Percentiles rank a stretch among this genome's conserved stretches.
Conservation (phyloP, 768 basidiomycete genomes). For the Leccinum subgranulosum region DNA sequence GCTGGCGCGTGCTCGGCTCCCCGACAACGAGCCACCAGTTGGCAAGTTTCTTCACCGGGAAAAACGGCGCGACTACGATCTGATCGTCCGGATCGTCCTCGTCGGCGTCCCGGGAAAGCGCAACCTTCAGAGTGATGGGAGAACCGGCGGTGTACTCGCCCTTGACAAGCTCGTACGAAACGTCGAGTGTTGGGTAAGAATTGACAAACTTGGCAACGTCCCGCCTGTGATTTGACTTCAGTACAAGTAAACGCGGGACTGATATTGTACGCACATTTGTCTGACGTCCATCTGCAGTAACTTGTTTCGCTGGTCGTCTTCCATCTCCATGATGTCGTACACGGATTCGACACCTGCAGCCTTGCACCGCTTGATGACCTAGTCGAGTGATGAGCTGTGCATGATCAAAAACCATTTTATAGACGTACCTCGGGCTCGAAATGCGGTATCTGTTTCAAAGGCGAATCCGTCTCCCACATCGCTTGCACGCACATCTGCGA, state of each 20-base stretch:
- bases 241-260: background rate
- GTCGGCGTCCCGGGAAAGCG: slow-evolving; percentile 78
- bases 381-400: slow-evolving; percentile 3
- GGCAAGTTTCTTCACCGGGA: slow-evolving; percentile 84
- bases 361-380: slow-evolving; percentile 86
- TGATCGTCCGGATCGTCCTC: slow-evolving; percentile 74
- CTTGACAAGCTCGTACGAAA: slow-evolving; percentile 80
- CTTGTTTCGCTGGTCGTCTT: slow-evolving; percentile 81
- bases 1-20: slow-evolving; percentile 72
- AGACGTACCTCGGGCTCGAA: slow-evolving; percentile 78
- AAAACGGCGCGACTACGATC: slow-evolving; percentile 89
- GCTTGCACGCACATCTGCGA: slow-evolving; percentile 99
- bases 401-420: background rate
- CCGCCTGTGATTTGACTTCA: slow-evolving; percentile 50
- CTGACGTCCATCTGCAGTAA: slow-evolving; percentile 80
- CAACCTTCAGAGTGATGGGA: slow-evolving; percentile 78
- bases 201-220: slow-evolving; percentile 96
- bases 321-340: slow-evolving; percentile 98
- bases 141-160: slow-evolving; percentile 83
- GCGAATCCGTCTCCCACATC: slow-evolving; percentile 96
- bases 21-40: slow-evolving; percentile 99
- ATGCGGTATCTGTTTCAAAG: slow-evolving; percentile 93
- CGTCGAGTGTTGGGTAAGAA: slow-evolving; percentile 95
- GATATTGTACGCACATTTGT: slow-evolving; percentile 66
- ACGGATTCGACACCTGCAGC: slow-evolving; percentile 81